A percentile compares a stretch with the other conserved stretches of the same genome.
phyloP scores from a whole-genome alignment of 768 basidiomycete genomes.

The Mycena kentingensis region DNA sequence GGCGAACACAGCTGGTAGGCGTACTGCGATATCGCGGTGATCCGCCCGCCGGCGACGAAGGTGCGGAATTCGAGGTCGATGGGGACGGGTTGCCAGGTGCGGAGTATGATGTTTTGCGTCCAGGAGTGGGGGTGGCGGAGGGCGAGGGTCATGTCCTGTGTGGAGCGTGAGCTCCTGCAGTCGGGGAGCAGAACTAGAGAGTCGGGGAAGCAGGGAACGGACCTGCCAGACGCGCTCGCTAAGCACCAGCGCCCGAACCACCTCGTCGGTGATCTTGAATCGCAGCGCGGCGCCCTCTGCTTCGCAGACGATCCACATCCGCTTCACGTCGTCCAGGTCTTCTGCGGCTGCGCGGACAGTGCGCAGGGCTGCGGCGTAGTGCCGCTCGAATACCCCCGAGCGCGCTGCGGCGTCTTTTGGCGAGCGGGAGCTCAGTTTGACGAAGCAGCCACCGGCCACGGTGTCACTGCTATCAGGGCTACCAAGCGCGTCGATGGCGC shows the following conservation, averaged over 20 bases:
- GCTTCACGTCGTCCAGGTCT: slow-evolving; percentile 6
- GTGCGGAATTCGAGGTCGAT: slow-evolving; percentile 25
- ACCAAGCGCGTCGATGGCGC: slow-evolving; percentile 10
- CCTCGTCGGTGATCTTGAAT: slow-evolving; percentile 13
- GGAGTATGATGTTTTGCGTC: slow-evolving; percentile 18
- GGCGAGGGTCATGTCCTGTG: slow-evolving; percentile 21
- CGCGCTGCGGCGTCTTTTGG: slow-evolving; percentile 25
- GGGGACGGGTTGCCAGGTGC: slow-evolving; percentile 19
- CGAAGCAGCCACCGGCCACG: slow-evolving; percentile 10
- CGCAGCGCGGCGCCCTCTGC: slow-evolving; percentile 17
- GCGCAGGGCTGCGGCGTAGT: slow-evolving; percentile 8
- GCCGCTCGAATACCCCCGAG: slow-evolving; percentile 19
- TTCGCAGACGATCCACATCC: slow-evolving; percentile 17
- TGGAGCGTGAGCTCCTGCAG: not conserved
- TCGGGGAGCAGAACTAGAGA: not conserved
- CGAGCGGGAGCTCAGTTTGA: slow-evolving; percentile 24
- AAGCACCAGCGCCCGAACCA: slow-evolving; percentile 17
- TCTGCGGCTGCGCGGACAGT: not conserved
- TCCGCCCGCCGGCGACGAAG: slow-evolving; percentile 9
- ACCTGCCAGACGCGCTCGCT: slow-evolving; percentile 25
- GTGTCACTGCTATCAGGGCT: not conserved
- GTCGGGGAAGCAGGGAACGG: too few species aligned
- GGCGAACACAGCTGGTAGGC: slow-evolving; percentile 20
- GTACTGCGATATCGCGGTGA: slow-evolving; percentile 22
- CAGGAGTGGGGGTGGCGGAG: slow-evolving; percentile 16